Evolutionary conservation across 1,139 yeast species (phyloP).

Genomic region (Pichia sp.): DNA sequence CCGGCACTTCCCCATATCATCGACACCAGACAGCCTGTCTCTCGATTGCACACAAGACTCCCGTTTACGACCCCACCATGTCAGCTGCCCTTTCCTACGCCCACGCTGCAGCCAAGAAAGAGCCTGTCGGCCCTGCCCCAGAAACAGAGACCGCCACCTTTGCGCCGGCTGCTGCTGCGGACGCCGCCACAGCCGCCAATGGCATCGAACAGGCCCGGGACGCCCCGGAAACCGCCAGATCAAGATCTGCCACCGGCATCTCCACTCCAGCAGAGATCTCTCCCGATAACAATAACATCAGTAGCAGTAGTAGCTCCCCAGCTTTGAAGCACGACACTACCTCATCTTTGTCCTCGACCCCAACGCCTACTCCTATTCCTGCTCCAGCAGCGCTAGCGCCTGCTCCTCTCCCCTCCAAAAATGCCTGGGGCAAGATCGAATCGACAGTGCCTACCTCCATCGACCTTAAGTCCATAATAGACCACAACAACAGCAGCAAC

Average conservation of each 20-base stretch:
- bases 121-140: slow-evolving; percentile 4
- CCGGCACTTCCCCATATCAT: neutral
- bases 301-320: neutral
- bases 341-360: neutral
- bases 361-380: neutral
- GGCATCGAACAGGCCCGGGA: neutral
- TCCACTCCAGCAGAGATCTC: neutral
- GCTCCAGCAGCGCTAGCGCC: slow-evolving; percentile 39
- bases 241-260: neutral
- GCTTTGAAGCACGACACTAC: neutral
- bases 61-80: neutral
- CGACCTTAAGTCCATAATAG: slow-evolving; percentile 14
- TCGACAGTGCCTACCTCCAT: slow-evolving; percentile 9
- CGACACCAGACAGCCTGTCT: neutral
- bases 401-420: slow-evolving; percentile 70
- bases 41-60: neutral
- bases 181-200: neutral
- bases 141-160: neutral
- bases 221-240: neutral
- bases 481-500: slow-evolving; percentile 1
- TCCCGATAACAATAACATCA: too few relatives aligned
- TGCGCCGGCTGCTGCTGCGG: neutral
- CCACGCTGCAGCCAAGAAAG: slow-evolving; percentile 30
- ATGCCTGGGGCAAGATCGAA: slow-evolving; percentile 57
- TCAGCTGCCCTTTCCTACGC: slow-evolving; percentile 28